Base-by-base conservation (phyloP, 1,139 yeast genomes). In the Pichia sp. region DNA sequence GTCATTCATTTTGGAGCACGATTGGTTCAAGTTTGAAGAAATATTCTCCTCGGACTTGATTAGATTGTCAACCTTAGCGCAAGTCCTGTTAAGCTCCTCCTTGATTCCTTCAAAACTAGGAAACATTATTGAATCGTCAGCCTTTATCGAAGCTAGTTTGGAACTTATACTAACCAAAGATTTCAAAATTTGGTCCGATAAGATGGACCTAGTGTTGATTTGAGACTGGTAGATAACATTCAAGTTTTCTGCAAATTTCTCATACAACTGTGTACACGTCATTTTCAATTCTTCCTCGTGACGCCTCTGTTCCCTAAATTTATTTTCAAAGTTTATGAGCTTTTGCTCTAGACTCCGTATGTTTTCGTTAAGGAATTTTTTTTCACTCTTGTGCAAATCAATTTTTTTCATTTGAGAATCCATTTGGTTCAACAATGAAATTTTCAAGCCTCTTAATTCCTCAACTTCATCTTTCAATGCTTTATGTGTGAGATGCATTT, bases 401-500 rank as follows among this genome's bases (percentile, higher is more conserved):
- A 58, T 58, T 29, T 49, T 46, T 10, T 66, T 62, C 62, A 71
- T 59, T 58, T 59, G 58, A 16, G 12, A 43, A 7, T 55, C 55
- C n/a, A 55, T 29, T 12, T 57, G 59, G 46, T 58, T 68, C 64
- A 60, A 64, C 58, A 53, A 68, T 40, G 60, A 41, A 20, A 30
- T 29, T 47, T 50, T 48, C 31, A 54, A 53, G 3, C 49, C 50
- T 10, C 56, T 40, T 17, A 70, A 64, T 58, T 79, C 83, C 41
- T 72, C 73, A 7, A 75, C 68, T 59, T 78, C 80, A 6, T 75
- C 75, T 49, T 74, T 76, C 50, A 72, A 70, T 55, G 73, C 77
- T 57, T 77, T 79, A 24, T 75, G 66, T 53, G 75, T 77, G 54
- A 72, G 73, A 56, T 78, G 73, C 40, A 84, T 60, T 41, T 75